Evolutionary conservation across 306 rosid genomes (phyloP).

Genomic region (Abrus pulchellus): DNA sequence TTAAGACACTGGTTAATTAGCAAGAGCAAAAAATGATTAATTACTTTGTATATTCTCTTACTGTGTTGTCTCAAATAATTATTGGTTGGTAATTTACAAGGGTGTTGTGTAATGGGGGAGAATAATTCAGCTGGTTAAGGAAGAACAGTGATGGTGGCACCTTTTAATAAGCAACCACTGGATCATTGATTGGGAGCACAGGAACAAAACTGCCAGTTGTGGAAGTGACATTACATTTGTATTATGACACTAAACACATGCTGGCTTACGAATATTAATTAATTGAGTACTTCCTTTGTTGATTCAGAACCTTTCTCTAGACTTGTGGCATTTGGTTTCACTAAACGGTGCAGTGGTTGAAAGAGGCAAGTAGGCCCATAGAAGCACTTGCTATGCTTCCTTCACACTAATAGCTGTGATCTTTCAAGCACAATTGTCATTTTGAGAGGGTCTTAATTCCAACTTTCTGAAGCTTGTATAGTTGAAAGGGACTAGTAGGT

Average conservation of each 20-base stretch:
- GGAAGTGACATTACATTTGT: slow-evolving; percentile 38
- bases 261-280: slow-evolving; percentile 19
- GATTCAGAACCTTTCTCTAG: background rate
- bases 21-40: too few species aligned
- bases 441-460: slow-evolving; percentile 27
- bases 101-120: background rate
- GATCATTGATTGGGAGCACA: slow-evolving; percentile 34
- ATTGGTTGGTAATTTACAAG: background rate
- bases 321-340: background rate
- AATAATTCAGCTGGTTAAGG: background rate
- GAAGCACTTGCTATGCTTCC: background rate
- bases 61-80: background rate
- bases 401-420: slow-evolving; percentile 37
- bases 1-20: too few species aligned
- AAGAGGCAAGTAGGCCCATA: slow-evolving; percentile 36
- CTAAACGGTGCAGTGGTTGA: slow-evolving; percentile 6
- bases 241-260: slow-evolving; percentile 25
- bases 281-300: background rate
- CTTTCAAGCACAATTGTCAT: slow-evolving; percentile 34
- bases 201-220: slow-evolving; percentile 44
- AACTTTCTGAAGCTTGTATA: background rate
- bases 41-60: background rate
- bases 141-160: background rate
- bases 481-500: slow-evolving; percentile 41
- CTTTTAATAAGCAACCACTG: slow-evolving; percentile 28